Base-by-base conservation (phyloP, 1,284 basidiomycete genomes). In the Erythrobasidium hasegawianum region DNA sequence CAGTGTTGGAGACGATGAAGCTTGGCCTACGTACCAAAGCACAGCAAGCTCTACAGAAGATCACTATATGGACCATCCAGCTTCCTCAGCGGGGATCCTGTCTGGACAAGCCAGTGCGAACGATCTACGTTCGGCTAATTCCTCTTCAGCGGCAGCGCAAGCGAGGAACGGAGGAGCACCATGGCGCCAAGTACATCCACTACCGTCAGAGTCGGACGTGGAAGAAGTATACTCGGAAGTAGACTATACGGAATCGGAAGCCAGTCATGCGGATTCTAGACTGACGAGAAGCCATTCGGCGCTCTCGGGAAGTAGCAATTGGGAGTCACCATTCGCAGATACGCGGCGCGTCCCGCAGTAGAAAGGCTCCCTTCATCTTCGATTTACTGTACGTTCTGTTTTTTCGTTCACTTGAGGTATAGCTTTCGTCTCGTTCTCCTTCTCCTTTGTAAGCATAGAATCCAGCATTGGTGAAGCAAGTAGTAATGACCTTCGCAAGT, bases 61-160 rank as follows among this genome's bases (percentile, higher is more conserved):
- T 41, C 62, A 65, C 38, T 65, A 65, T 33, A 58, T 55, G 29
- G 62, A 65, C 27, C 33, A 57, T 18, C 62, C 62, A 53, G 62
- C 62, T 22, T 65, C 62, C 3, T 65, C 62, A 40, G 62, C 62
- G 2, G 56, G 29, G 3, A 50, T 58, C 11, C 45, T 47, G 8
- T 47, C 43, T 64, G 27, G 40, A 40, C 18, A 57, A 22, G 11
- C 24, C 39, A 18, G n/a, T 8, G 43, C 43, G 14, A 47, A 47
- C 43, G 14, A 24, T 11, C 33, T 33, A 4, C 33, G 33, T 11
- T 33, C 33, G 33, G 5, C 33, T 11, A 33, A 33, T 33, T 33
- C 43, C 14, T 47, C 43, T 18, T 5, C 43, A 24, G 5, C 4
- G 14, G 43, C 4, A 24, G 43, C n/a, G n/a, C n/a, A 47, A 16